Percentiles rank a stretch among this genome's conserved stretches.
Evolutionary conservation across 108 stramenopile species (phyloP).

Genomic region (Pseudonitzschia multistriata): DNA sequence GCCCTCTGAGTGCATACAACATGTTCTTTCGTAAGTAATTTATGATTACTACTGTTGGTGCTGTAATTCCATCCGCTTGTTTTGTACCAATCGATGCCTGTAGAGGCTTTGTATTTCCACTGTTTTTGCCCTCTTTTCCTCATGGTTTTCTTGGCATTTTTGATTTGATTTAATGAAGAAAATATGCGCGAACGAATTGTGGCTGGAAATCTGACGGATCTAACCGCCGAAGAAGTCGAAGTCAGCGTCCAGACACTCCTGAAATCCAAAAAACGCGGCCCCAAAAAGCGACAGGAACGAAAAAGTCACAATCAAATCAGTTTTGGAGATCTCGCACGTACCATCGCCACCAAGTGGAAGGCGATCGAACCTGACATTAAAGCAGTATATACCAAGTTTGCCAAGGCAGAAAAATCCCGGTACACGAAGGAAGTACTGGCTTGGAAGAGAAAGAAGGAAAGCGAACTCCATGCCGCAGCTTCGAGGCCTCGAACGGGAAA

Average conservation of each 20-base stretch:
- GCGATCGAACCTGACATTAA: conserved; percentile 33
- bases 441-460: conserved; percentile 42
- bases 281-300: conserved; percentile 15
- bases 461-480: neutral
- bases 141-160: neutral
- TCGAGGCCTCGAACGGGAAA: too few species aligned
- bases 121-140: neutral
- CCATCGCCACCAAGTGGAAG: conserved; percentile 68
- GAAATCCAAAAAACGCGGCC: neutral
- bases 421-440: conserved; percentile 41
- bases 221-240: neutral
- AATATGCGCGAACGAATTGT: conserved; percentile 39
- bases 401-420: conserved; percentile 31
- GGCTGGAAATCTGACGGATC: conserved; percentile 1
- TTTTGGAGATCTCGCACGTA: conserved; percentile 64
- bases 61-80: too few species aligned
- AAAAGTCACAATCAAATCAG: conserved; percentile 38
- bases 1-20: conserved; percentile 28
- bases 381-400: conserved; percentile 40
- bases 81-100: neutral
- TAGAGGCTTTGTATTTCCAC: neutral
- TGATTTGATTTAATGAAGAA: conserved; percentile 12
- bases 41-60: too few species aligned
- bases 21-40: conserved; percentile 17
- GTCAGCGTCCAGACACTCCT: conserved; percentile 4